Evolutionary conservation across 805 yeast species (phyloP).

Genomic region (Saccharomyces paradoxus): DNA sequence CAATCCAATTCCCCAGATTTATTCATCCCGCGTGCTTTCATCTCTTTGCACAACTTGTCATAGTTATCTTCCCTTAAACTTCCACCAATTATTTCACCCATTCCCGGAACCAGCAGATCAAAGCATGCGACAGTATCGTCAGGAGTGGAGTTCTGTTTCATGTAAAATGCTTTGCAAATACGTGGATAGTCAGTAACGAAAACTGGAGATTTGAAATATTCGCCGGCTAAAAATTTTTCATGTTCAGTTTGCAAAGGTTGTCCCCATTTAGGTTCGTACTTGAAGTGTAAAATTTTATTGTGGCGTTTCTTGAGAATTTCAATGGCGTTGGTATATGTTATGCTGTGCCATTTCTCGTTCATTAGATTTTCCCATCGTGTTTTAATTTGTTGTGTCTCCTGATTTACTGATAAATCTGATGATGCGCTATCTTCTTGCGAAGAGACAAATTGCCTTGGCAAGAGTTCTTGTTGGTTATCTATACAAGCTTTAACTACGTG

Average conservation of each 20-base stretch:
- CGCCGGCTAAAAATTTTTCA: constrained; percentile 83
- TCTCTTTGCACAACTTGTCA: constrained; percentile 39
- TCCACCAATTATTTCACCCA: constrained; percentile 94
- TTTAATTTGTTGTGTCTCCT: constrained; percentile 25
- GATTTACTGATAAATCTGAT: background rate
- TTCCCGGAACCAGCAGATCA: constrained; percentile 80
- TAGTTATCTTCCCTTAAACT: constrained; percentile 76
- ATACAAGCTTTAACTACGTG: constrained; percentile 33
- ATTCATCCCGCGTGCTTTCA: constrained; percentile 50
- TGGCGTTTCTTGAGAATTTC: constrained; percentile 36
- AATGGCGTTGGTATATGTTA: constrained; percentile 74
- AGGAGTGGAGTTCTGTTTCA: constrained; percentile 48
- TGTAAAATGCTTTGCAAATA: constrained; percentile 79
- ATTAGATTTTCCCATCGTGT: constrained; percentile 56
- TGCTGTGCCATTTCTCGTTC: constrained; percentile 49
- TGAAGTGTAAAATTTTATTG: constrained; percentile 30
- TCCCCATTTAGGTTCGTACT: constrained; percentile 55
- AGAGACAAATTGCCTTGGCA: constrained; percentile 6
- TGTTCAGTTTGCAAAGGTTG: constrained; percentile 72
- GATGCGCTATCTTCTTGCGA: constrained; percentile 12
- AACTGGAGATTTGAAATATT: constrained; percentile 60
- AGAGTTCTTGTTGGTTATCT: constrained; percentile 18
- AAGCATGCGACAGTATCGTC: constrained; percentile 74
- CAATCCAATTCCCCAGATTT: constrained; percentile 51
- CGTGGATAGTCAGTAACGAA: constrained; percentile 86